Conservation (phyloP, 441 rosid genomes). For the Euphorbia schlechtendalii region DNA sequence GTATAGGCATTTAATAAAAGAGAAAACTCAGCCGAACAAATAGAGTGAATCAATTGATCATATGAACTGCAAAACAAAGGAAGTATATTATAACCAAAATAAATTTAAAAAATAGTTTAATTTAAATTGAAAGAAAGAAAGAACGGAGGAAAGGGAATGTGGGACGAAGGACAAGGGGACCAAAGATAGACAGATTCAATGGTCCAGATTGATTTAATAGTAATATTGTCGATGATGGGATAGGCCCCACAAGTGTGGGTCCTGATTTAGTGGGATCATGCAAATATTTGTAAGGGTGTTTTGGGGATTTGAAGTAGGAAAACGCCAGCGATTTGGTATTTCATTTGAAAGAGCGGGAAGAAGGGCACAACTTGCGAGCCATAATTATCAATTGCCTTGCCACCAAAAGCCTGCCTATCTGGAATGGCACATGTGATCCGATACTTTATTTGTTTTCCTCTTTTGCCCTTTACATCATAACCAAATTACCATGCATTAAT, state of each 20-base stretch:
- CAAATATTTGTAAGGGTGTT: conserved; percentile 8
- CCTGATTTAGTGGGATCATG: conserved; percentile 11
- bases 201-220: conserved; percentile 13
- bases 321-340: conserved; percentile 10
- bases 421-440: conserved; percentile 29
- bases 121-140: background rate
- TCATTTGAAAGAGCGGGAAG: conserved; percentile 5
- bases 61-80: no score
- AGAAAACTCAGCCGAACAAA: background rate
- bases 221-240: conserved; percentile 7
- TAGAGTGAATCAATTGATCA: background rate
- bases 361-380: conserved; percentile 30
- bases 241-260: background rate
- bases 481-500: background rate
- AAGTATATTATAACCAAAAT: background rate
- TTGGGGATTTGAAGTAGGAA: background rate
- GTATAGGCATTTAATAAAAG: background rate
- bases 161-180: background rate
- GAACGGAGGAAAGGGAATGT: background rate
- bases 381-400: background rate
- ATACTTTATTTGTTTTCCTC: conserved; percentile 2
- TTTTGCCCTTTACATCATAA: background rate
- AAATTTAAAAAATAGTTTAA: no score
- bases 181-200: conserved; percentile 10
- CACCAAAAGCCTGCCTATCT: conserved; percentile 32